Conservation (phyloP, 768 basidiomycete species). For the Pulveroboletus sp. region DNA sequence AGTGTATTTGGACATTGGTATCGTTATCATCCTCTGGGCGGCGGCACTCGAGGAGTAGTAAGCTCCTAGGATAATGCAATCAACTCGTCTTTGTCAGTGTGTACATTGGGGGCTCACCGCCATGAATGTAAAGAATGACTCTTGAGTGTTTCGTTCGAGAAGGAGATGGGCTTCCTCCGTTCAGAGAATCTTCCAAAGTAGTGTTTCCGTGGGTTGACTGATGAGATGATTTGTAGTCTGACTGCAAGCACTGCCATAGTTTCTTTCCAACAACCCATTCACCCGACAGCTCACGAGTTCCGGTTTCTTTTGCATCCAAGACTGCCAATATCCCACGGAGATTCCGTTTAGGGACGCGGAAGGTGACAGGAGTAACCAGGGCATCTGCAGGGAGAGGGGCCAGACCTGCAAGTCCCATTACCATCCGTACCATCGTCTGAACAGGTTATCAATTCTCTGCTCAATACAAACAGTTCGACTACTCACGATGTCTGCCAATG, state of each 20-base stretch:
- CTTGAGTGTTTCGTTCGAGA: slow-evolving; percentile 55
- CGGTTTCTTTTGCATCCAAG: slow-evolving; percentile 72
- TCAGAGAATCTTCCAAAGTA: slow-evolving; percentile 15
- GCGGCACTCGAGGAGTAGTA: slow-evolving; percentile 92
- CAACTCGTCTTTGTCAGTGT: slow-evolving; percentile 2
- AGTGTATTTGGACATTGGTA: slow-evolving; percentile 83
- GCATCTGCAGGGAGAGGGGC: slow-evolving; percentile 90
- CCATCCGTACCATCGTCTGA: slow-evolving; percentile 47
- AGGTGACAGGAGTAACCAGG: slow-evolving; percentile 91
- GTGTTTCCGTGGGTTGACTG: slow-evolving; percentile 20
- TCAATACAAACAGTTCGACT: neutral
- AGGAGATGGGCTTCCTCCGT: slow-evolving; percentile 8
- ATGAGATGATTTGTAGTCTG: slow-evolving; percentile 65
- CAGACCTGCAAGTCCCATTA: slow-evolving; percentile 78
- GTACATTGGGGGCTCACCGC: slow-evolving; percentile 49
- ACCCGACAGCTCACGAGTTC: slow-evolving; percentile 76
- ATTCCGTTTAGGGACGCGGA: slow-evolving; percentile 66
- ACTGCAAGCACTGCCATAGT: slow-evolving; percentile 83
- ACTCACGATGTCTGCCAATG: slow-evolving; percentile 77
- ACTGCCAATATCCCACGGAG: slow-evolving; percentile 77
- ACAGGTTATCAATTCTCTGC: slow-evolving; percentile 1
- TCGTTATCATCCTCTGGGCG: slow-evolving; percentile 85
- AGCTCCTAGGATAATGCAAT: slow-evolving; percentile 52
- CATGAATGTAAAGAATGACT: slow-evolving; percentile 91
- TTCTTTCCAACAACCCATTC: slow-evolving; percentile 97